These are phyloP conservation scores for Komagataella phaffii DNA, from an alignment of 805 yeast genomes.

Conservation along the genomic window DNA sequence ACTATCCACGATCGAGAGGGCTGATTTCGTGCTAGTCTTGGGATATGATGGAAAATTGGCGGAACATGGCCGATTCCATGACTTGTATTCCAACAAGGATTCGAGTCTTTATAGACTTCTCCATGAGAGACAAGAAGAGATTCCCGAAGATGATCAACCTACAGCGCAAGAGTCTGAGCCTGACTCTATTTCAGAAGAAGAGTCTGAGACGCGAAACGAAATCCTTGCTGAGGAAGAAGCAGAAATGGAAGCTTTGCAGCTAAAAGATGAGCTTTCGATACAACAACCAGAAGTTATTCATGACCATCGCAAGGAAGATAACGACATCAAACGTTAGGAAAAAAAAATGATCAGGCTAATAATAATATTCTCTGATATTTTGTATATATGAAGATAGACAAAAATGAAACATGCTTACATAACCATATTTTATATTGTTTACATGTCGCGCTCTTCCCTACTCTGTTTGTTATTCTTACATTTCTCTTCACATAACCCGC, in stretches of 20 bases:
- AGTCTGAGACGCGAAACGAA: background rate
- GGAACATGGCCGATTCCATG: slow-evolving; percentile 60
- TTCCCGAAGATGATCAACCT: background rate
- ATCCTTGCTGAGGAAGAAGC: background rate
- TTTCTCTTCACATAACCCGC: background rate
- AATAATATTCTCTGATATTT: background rate
- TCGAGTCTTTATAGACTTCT: slow-evolving; percentile 17
- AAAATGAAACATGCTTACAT: background rate
- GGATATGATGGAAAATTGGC: slow-evolving; percentile 68
- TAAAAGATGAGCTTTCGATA: slow-evolving; percentile 9
- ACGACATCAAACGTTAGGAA: background rate
- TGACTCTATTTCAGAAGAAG: background rate
- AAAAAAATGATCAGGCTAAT: background rate
- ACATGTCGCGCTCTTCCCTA: background rate
- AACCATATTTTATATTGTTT: background rate
- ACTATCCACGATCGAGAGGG: slow-evolving; percentile 72
- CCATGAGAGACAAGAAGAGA: background rate
- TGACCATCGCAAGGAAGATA: background rate
- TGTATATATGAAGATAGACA: background rate
- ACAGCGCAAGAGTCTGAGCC: background rate
- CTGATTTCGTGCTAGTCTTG: slow-evolving; percentile 71
- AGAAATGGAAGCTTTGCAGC: slow-evolving; percentile 1
- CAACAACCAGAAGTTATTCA: slow-evolving; percentile 9
- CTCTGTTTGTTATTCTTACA: background rate
- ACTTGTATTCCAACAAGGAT: slow-evolving; percentile 29